Percentiles rank a stretch among this genome's conserved stretches.
These are phyloP conservation scores for Metarhizium sp. DNA, from an alignment of 2,329 filamentous ascomycete genomes.

Conservation along the genomic window DNA sequence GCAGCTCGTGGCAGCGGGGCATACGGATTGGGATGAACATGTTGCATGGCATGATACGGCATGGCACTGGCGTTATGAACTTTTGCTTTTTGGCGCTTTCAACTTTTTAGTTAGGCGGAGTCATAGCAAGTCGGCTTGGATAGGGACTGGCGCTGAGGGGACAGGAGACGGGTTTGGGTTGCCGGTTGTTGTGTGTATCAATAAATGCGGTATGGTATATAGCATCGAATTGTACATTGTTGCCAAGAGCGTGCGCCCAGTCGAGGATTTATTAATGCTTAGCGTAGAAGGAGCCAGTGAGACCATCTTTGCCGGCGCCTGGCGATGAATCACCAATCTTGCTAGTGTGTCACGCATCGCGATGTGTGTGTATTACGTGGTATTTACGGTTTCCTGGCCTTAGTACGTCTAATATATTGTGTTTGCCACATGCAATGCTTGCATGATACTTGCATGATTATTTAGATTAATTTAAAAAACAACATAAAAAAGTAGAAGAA, in stretches of 20 bases:
- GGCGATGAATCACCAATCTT: no score
- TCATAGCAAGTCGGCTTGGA: constrained; percentile 1
- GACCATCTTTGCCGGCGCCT: no score
- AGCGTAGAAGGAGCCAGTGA: no score
- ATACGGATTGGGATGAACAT: not conserved
- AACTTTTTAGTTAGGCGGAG: not conserved
- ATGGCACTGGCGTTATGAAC: constrained; percentile 4
- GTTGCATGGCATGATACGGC: constrained; percentile 4
- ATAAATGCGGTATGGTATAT: not conserved
- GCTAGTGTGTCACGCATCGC: no score
- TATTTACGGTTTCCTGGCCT: no score
- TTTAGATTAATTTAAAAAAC: no score
- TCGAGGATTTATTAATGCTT: not conserved
- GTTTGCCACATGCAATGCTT: no score
- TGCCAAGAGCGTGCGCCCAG: not conserved
- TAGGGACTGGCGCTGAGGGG: not conserved
- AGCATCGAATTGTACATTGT: not conserved
- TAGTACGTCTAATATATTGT: no score
- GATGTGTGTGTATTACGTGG: no score
- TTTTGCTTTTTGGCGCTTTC: not conserved
- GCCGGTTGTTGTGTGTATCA: not conserved
- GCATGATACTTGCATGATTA: no score
- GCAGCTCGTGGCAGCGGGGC: not conserved
- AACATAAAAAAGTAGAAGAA: no score
- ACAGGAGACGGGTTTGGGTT: not conserved